Base-by-base conservation (phyloP, 1,139 yeast species). In the Suhomyces chickasaworum region DNA sequence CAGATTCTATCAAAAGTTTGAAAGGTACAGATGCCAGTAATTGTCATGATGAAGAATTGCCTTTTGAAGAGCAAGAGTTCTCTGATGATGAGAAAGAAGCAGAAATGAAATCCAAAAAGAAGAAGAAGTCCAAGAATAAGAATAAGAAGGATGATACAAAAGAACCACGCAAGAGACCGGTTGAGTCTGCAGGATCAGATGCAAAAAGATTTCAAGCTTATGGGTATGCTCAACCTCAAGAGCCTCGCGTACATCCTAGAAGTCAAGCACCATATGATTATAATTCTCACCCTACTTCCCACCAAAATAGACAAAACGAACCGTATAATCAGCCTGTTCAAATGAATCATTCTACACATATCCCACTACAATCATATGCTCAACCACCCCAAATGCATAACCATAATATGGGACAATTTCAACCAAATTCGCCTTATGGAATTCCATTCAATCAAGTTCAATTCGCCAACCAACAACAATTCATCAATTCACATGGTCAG, bases 1-100 rank as follows among this genome's bases (percentile, higher is more conserved):
- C 98, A 0, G 88, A 86, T 45, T 69, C 81, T 16, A 77, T 91
- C 43, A 86, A 82, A 55, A 71, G 76, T 21, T 52, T 83, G 18
- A 90, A 86, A 58, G 99, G 98, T 12, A 85, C 93, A 1, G 99
- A 93, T 68, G 99, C 99, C 0, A 86, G 96, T 59, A 93, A 93
- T 56, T 84, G 89, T 61, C 88, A 89, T 61, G 99, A 93, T 64
- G 99, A 93, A 68, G 99, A 93, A 58, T 67, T 91, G 20, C 91
- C 97, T 0, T 89, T 83, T 55, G 95, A 87, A 34, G 98, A 93
- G 61, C 97, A 89, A 62, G 98, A 93, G 58, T 93, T 85, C 56
- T 89, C 97, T 0, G 98, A 93, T 60, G 98, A 93, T 65, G 97
- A 91, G 62, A 78, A 78, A 55, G 98, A 91, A 54, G 58, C 66